Percentiles rank a stretch among this genome's conserved stretches.
phyloP scores from a whole-genome alignment of 2,329 filamentous ascomycete species.

The Xylaria sp. region DNA sequence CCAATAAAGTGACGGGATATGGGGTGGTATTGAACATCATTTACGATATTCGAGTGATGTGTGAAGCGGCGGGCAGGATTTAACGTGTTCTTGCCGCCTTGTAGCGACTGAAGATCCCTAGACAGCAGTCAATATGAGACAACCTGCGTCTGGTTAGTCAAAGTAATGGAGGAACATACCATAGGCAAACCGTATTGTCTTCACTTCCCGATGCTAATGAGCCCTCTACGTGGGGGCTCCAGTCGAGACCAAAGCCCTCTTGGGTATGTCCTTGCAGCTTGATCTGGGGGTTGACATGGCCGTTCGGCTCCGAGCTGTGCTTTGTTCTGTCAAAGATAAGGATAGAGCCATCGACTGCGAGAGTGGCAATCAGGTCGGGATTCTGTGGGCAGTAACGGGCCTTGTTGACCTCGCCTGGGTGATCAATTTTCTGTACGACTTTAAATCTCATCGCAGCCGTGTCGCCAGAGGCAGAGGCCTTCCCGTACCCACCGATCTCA shows the following conservation, averaged over 20 bases:
- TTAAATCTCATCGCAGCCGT: conserved; percentile 83
- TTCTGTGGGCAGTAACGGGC: conserved; percentile 98
- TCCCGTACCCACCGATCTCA: conserved; percentile 93
- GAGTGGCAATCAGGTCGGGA: conserved; percentile 93
- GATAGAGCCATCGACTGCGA: conserved; percentile 87
- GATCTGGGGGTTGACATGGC: conserved; percentile 81
- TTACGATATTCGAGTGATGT: conserved; percentile 90
- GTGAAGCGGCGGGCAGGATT: conserved; percentile 80
- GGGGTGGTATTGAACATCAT: conserved; percentile 96
- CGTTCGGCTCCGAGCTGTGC: conserved; percentile 81
- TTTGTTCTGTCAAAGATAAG: conserved; percentile 97
- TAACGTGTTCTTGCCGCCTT: conserved; percentile 75
- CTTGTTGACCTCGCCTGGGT: conserved; percentile 98
- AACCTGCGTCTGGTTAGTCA: not conserved
- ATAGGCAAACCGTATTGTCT: conserved; percentile 90
- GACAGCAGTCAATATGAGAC: conserved; percentile 14
- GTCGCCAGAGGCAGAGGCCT: conserved; percentile 64
- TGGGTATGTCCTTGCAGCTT: conserved; percentile 85
- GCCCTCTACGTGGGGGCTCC: conserved; percentile 87
- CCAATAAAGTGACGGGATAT: conserved; percentile 86
- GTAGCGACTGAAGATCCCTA: conserved; percentile 85
- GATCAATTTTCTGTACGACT: conserved; percentile 94
- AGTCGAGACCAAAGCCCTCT: conserved; percentile 92
- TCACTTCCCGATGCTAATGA: conserved; percentile 90
- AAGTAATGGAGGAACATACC: conserved; percentile 63